Evolutionary conservation across 805 yeast genomes (phyloP), one percentile per base, ranked within the genome.

Genomic region (Ogataea glucozyma): DNA sequence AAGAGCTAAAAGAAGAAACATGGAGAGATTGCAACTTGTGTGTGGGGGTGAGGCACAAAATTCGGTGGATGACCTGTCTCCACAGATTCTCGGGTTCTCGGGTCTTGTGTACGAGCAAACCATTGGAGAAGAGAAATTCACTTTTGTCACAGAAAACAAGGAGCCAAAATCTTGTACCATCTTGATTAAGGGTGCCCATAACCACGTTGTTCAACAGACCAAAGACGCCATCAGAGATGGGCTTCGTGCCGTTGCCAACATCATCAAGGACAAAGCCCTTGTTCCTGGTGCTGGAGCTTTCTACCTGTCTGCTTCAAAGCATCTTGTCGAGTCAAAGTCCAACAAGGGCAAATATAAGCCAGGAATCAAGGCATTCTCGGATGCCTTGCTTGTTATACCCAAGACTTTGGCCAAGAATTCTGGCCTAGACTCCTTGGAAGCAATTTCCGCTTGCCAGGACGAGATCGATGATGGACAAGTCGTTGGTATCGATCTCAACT

Each of bases 181-280:
- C 46, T 75, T 93, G 48, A 90, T 93, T 62, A 88, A 88, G 67
- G 99, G 97, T 18, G 90, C 97, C 39, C 91, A 95, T 46, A 80
- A 81, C 52, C 93, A 91, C 66, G 80, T 88, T 31, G 77, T 93
- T 54, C 85, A 80, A 58, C 99, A 93, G 70, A 86, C 95, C 24
- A 88, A 90, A 63, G 99, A 93, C 62, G 98, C 99, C 1, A 89
- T 95, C 17, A 81, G 99, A 64, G 99, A 93, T 64, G 99, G 99
- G 24, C 74, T 93, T 46, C 81, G 99, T 54, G 89, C 97, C 1
- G 97, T 93, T 13, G 81, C 95, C 32, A 93, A 93, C 61, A 93
- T 90, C 24, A 70, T 93, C 40, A 85, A 81, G 58, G 99, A 93
- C 65, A 78, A 81, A 55, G 69, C 84, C 31, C 82, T 93, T 30